These are phyloP conservation scores for Melocanna baccifera DNA, from an alignment of 176 grass and related monocot genomes.

Conservation along the genomic window DNA sequence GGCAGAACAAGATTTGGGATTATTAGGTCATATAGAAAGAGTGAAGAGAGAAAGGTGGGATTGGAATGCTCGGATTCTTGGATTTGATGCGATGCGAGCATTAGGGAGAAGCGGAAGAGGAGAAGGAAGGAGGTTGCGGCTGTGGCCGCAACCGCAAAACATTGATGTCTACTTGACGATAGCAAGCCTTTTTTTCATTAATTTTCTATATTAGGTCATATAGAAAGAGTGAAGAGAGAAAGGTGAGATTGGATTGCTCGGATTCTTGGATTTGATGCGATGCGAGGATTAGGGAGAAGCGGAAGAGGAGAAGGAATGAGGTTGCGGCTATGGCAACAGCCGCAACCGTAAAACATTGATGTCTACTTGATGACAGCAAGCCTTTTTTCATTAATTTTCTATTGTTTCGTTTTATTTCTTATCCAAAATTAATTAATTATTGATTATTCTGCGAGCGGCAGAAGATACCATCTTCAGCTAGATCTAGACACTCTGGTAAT, in stretches of 20 bases:
- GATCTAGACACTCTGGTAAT: too few species aligned
- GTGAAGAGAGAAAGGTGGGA: neutral
- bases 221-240: too few species aligned
- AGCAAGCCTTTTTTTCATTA: neutral
- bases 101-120: neutral
- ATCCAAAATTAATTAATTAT: too few species aligned
- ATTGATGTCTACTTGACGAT: conserved; percentile 20
- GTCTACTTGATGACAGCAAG: conserved; percentile 17
- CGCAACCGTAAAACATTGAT: neutral
- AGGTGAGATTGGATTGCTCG: neutral
- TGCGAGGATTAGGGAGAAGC: neutral
- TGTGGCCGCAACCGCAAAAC: too few species aligned
- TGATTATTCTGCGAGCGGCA: too few species aligned
- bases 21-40: neutral
- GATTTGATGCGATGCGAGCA: neutral
- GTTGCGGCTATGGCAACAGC: too few species aligned
- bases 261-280: neutral
- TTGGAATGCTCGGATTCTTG: neutral
- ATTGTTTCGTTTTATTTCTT: too few species aligned
- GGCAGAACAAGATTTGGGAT: neutral
- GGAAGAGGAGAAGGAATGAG: neutral
- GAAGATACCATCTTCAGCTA: too few species aligned
- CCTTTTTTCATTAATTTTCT: neutral
- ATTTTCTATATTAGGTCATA: too few species aligned
- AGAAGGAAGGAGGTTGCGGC: neutral